Evolutionary conservation across 2,329 filamentous ascomycete species (phyloP).

Genomic region (Cladosporium sp.): DNA sequence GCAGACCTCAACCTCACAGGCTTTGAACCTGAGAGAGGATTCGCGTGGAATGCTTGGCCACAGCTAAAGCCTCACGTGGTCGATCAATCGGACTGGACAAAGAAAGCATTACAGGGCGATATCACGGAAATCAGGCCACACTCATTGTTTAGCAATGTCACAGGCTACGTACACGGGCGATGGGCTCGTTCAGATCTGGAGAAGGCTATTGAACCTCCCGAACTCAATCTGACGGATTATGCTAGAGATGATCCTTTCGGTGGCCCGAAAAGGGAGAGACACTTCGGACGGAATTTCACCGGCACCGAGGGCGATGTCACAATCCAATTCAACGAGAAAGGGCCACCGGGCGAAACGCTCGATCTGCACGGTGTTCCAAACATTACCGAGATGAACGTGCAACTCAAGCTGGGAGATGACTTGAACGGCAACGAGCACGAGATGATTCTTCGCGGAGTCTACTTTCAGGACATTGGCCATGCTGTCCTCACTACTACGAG

Average conservation of each 20-base stretch:
- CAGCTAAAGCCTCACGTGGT: constrained; percentile 62
- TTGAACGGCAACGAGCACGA: constrained; percentile 72
- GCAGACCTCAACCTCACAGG: constrained; percentile 61
- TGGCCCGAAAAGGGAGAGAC: constrained; percentile 40
- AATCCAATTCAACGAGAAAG: constrained; percentile 60
- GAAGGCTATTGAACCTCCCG: constrained; percentile 41
- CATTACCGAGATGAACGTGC: constrained; percentile 65
- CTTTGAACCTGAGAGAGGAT: constrained; percentile 67
- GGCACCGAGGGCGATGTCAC: constrained; percentile 65
- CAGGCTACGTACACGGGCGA: constrained; percentile 70
- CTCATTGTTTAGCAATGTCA: constrained; percentile 72
- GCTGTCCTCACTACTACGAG: constrained; percentile 84
- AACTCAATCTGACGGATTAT: constrained; percentile 51
- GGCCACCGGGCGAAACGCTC: constrained; percentile 31
- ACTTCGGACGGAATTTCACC: constrained; percentile 77
- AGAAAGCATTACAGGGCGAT: constrained; percentile 31
- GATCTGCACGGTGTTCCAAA: constrained; percentile 37
- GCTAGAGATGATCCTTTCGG: constrained; percentile 65
- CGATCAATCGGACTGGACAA: constrained; percentile 45
- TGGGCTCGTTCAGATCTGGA: constrained; percentile 62
- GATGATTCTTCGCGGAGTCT: constrained; percentile 75
- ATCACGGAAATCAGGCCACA: constrained; percentile 40
- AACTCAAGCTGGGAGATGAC: constrained; percentile 68
- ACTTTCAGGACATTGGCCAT: constrained; percentile 76
- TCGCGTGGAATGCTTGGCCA: constrained; percentile 71